phyloP scores from a whole-genome alignment of 2,329 filamentous ascomycete genomes.

The Coleophoma eucalyptorum region DNA sequence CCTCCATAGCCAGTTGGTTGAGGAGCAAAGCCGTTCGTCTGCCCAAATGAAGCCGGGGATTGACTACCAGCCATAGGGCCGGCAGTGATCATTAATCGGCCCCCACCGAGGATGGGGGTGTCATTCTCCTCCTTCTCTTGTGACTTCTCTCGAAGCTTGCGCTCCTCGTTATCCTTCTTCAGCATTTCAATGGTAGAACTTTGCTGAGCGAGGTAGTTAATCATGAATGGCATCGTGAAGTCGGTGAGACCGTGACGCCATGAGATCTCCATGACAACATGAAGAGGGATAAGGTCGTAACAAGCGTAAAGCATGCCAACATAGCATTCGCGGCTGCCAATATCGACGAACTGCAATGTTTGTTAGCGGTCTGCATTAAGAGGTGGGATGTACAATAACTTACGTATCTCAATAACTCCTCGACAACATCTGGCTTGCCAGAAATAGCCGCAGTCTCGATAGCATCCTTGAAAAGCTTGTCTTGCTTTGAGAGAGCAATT shows the following conservation, averaged over 20 bases:
- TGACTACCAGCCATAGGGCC: slow-evolving; percentile 58
- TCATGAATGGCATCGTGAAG: slow-evolving; percentile 99
- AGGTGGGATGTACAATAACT: slow-evolving; percentile 43
- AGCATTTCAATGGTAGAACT: slow-evolving; percentile 78
- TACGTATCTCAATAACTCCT: slow-evolving; percentile 95
- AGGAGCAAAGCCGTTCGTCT: slow-evolving; percentile 84
- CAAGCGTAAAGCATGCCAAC: slow-evolving; percentile 99
- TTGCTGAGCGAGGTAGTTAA: slow-evolving; percentile 93
- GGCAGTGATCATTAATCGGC: slow-evolving; percentile 92
- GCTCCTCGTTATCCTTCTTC: slow-evolving; percentile 94
- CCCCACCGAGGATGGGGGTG: slow-evolving; percentile 86
- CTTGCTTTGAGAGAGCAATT: slow-evolving; percentile 94
- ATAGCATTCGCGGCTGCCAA: slow-evolving; percentile 98
- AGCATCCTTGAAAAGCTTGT: slow-evolving; percentile 99
- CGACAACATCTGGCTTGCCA: slow-evolving; percentile 84
- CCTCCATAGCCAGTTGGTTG: slow-evolving; percentile 76
- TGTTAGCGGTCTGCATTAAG: slow-evolving; percentile 28
- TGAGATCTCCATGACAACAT: slow-evolving; percentile 91
- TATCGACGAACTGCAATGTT: slow-evolving; percentile 81
- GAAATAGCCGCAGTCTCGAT: slow-evolving; percentile 97
- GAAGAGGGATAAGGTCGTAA: slow-evolving; percentile 92
- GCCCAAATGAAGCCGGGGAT: slow-evolving; percentile 62
- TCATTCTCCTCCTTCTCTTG: slow-evolving; percentile 86
- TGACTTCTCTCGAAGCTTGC: slow-evolving; percentile 70
- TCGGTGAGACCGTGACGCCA: slow-evolving; percentile 94